These are phyloP conservation scores for Erigeron canadensis DNA, from an alignment of 129 eudicot species.

Conservation along the genomic window DNA sequence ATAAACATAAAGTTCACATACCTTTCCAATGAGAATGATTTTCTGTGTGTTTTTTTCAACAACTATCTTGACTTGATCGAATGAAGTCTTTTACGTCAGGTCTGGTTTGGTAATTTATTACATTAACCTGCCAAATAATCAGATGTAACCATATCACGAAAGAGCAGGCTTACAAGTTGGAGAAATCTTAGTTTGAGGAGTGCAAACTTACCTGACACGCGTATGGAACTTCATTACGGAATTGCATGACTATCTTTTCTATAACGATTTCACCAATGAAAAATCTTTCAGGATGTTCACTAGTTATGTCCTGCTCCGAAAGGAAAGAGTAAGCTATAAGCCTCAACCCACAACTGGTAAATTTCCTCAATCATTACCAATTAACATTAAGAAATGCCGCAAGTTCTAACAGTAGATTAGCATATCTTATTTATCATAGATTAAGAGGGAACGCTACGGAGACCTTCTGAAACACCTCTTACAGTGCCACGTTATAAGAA, in stretches of 20 bases:
- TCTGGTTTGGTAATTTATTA: conserved; percentile 79
- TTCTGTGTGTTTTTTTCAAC: conserved; percentile 95
- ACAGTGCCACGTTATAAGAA: too few species aligned
- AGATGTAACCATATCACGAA: not conserved
- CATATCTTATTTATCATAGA: conserved; percentile 7
- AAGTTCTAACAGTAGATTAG: not conserved
- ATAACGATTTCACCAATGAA: conserved; percentile 86
- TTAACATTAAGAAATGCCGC: not conserved
- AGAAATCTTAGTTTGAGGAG: conserved; percentile 5
- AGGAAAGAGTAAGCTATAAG: not conserved
- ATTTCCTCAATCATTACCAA: not conserved
- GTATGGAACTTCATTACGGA: conserved; percentile 92
- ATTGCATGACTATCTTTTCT: conserved; percentile 96
- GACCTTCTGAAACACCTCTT: too few species aligned
- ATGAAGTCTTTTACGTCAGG: conserved; percentile 95
- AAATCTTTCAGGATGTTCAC: conserved; percentile 99
- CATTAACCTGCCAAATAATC: conserved; percentile 72
- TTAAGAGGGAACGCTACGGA: not conserved
- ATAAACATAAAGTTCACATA: conserved; percentile 21
- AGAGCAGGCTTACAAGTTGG: not conserved
- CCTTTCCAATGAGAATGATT: conserved; percentile 96
- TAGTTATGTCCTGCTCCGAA: conserved; percentile 68
- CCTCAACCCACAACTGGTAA: too few species aligned
- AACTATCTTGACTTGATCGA: conserved; percentile 91
- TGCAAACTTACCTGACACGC: conserved; percentile 78